These are phyloP conservation scores for Pneumocystis oryctolagi DNA, from an alignment of 1,139 yeast species.

Conservation along the genomic window DNA sequence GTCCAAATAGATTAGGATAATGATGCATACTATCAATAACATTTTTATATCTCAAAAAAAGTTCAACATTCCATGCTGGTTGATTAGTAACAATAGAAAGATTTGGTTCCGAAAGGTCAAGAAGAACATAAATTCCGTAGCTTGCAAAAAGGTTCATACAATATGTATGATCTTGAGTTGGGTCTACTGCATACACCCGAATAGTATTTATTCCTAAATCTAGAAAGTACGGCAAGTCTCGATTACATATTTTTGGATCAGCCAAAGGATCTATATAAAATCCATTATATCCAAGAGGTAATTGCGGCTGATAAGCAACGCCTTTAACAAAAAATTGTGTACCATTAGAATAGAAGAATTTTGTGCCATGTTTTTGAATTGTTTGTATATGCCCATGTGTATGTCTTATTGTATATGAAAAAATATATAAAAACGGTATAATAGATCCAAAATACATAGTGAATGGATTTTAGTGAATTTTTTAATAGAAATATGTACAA, in stretches of 20 bases:
- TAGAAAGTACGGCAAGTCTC: constrained; percentile 62
- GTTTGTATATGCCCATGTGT: neutral
- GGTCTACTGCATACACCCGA: constrained; percentile 73
- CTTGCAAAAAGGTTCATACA: constrained; percentile 85
- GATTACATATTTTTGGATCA: constrained; percentile 49
- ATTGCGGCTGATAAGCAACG: constrained; percentile 80
- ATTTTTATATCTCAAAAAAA: constrained; percentile 69
- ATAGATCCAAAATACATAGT: neutral
- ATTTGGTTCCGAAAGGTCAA: constrained; percentile 85
- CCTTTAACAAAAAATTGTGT: constrained; percentile 62
- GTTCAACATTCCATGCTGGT: constrained; percentile 74
- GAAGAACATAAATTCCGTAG: constrained; percentile 51
- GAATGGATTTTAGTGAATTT: neutral
- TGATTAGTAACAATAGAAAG: constrained; percentile 69
- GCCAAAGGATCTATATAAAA: constrained; percentile 49
- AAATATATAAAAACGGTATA: neutral
- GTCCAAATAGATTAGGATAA: constrained; percentile 80
- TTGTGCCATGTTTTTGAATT: constrained; percentile 4
- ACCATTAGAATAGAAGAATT: constrained; percentile 11
- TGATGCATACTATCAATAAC: constrained; percentile 69
- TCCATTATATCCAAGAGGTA: constrained; percentile 47
- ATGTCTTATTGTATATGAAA: neutral
- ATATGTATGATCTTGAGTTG: constrained; percentile 67
- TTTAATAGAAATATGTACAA: neutral
- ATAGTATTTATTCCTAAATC: constrained; percentile 69